Percentiles rank a stretch among this genome's conserved stretches.
Conservation (phyloP, 768 basidiomycete species). For the Tricholoma hemisulphureum region DNA sequence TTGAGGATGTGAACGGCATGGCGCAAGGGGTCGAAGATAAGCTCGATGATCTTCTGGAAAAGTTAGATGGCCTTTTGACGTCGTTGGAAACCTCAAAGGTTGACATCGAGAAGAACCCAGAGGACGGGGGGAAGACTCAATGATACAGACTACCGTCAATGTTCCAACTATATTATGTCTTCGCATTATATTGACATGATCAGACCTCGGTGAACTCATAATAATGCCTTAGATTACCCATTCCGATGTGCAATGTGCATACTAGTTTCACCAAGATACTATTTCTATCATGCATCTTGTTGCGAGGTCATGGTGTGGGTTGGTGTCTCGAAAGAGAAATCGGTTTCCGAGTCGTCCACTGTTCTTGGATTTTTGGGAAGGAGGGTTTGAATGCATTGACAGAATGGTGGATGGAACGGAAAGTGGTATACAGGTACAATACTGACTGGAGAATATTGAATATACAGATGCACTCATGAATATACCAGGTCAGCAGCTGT, state of each 20-base stretch:
- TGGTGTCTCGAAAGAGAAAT: too few relatives aligned
- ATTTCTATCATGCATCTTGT: too few relatives aligned
- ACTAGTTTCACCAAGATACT: too few relatives aligned
- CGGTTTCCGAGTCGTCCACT: too few relatives aligned
- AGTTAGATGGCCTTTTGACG: conserved; percentile 54
- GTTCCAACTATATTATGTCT: neutral
- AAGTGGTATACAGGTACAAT: neutral
- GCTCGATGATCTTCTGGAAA: conserved; percentile 59
- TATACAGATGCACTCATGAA: neutral
- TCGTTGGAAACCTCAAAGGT: conserved; percentile 36
- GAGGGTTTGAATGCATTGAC: neutral
- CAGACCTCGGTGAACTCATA: neutral
- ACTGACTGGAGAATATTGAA: neutral
- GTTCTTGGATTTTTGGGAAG: neutral
- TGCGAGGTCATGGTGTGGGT: too few relatives aligned
- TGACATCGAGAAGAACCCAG: neutral
- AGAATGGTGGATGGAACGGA: neutral
- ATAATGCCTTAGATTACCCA: too few relatives aligned
- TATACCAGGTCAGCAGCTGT: neutral
- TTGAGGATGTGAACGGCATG: conserved; percentile 58
- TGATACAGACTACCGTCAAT: neutral
- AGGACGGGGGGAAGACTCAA: neutral
- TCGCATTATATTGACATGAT: too few relatives aligned
- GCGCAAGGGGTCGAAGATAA: conserved; percentile 61
- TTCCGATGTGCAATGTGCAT: too few relatives aligned